These are phyloP conservation scores for Aureobasidium sp. DNA, from an alignment of 2,329 filamentous ascomycete species.

Conservation along the genomic window DNA sequence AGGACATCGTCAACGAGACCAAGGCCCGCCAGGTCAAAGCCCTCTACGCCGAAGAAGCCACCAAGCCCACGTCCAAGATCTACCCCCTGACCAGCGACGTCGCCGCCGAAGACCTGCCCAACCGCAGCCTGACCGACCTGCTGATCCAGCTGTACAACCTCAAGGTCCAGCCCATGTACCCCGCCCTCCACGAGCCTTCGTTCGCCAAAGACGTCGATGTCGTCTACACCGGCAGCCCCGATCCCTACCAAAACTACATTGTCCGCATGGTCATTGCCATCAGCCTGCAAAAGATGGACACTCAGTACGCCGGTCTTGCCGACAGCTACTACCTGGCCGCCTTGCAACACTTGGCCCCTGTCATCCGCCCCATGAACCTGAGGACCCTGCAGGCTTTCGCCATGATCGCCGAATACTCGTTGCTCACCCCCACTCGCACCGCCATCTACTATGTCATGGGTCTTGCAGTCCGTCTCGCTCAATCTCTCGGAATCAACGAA, in stretches of 20 bases:
- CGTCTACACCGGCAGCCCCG: constrained; percentile 66
- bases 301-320: constrained; percentile 82
- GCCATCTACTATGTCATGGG: constrained; percentile 92
- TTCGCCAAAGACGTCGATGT: constrained; percentile 69
- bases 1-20: constrained; percentile 78
- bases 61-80: constrained; percentile 63
- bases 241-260: constrained; percentile 75
- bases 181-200: constrained; percentile 73
- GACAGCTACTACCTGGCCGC: constrained; percentile 93
- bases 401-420: constrained; percentile 81
- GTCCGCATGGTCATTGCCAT: constrained; percentile 89
- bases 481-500: constrained; percentile 78
- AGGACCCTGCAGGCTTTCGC: constrained; percentile 84
- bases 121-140: constrained; percentile 62
- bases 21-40: constrained; percentile 58
- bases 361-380: constrained; percentile 80
- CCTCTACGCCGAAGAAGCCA: constrained; percentile 56
- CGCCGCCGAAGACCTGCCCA: constrained; percentile 67
- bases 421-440: constrained; percentile 83
- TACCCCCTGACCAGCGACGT: constrained; percentile 85
- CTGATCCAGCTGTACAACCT: constrained; percentile 78
- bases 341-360: constrained; percentile 71
- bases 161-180: constrained; percentile 84
- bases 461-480: constrained; percentile 75
- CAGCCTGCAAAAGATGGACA: constrained; percentile 83